Evolutionary conservation across 495 filamentous ascomycete genomes (phyloP).

Genomic region (Clohesyomyces aquaticus): DNA sequence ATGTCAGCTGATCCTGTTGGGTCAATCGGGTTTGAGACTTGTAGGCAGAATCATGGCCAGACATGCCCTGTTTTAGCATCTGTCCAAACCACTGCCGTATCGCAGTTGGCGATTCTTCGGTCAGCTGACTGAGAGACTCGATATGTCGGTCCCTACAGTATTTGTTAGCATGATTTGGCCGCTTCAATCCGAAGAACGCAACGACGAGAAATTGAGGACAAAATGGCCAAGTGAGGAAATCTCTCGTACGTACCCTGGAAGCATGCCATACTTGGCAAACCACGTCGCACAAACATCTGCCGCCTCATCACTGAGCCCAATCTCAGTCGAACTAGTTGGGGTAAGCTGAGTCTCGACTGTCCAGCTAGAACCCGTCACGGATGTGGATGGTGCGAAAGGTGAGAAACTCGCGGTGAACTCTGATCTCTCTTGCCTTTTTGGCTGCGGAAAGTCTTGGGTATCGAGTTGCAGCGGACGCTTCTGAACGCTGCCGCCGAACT

Average conservation of each 20-base stretch:
- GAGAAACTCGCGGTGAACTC: constrained; percentile 15
- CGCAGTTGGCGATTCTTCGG: constrained; percentile 25
- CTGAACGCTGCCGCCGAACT: not conserved
- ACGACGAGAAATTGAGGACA: not conserved
- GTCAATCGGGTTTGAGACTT: constrained; percentile 34
- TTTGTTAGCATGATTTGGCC: too few species aligned
- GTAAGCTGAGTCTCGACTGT: constrained; percentile 19
- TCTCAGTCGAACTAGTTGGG: constrained; percentile 18
- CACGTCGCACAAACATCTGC: constrained; percentile 38
- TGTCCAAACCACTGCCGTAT: constrained; percentile 38
- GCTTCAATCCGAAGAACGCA: too few species aligned
- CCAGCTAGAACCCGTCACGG: constrained; percentile 28
- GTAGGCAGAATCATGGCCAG: constrained; percentile 38
- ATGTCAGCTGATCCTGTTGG: constrained; percentile 10
- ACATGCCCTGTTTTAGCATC: constrained; percentile 33
- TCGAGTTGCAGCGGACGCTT: constrained; percentile 29
- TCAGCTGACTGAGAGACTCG: constrained; percentile 34
- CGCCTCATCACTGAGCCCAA: constrained; percentile 36
- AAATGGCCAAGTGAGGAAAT: not conserved
- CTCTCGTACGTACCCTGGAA: constrained; percentile 23
- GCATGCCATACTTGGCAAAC: constrained; percentile 34
- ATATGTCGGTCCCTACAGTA: constrained; percentile 33
- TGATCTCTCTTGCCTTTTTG: constrained; percentile 25
- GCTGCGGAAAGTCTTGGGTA: constrained; percentile 28
- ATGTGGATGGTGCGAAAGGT: constrained; percentile 16